Evolutionary conservation across 176 grass and related monocot species (phyloP).

Genomic region (Rhipidocladum racemiflorum): DNA sequence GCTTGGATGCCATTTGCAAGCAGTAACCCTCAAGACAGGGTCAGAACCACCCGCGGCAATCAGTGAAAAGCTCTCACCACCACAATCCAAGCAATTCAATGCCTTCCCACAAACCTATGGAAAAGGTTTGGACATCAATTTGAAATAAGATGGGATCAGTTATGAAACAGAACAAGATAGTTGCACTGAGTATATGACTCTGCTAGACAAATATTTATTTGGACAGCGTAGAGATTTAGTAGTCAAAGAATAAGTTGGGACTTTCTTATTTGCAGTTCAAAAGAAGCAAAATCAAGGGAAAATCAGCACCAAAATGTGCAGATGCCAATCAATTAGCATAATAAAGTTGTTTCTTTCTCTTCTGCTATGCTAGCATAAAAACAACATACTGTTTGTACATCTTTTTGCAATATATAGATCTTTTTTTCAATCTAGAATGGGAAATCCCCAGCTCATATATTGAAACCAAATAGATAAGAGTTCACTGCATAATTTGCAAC

Average conservation of each 20-base stretch:
- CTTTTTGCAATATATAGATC: conserved; percentile 4
- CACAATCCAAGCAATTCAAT: conserved; percentile 86
- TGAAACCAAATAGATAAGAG: background rate
- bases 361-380: background rate
- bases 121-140: conserved; percentile 20
- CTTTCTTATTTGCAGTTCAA: background rate
- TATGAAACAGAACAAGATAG: background rate
- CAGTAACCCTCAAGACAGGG: conserved; percentile 64
- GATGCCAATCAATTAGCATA: background rate
- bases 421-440: background rate
- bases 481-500: conserved; percentile 20
- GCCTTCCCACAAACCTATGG: conserved; percentile 77
- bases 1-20: conserved; percentile 88
- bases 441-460: background rate
- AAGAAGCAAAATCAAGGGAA: background rate
- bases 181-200: background rate
- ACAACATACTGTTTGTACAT: background rate
- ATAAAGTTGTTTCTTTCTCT: background rate
- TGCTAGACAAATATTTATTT: background rate
- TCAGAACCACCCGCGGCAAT: conserved; percentile 84
- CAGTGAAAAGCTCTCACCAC: conserved; percentile 79
- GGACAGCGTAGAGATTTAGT: background rate
- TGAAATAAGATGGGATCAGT: conserved; percentile 16
- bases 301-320: background rate
- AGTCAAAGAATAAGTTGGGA: background rate